Base-by-base conservation (phyloP, 148 eudicot genomes). In the Nepenthes mirabilis region DNA sequence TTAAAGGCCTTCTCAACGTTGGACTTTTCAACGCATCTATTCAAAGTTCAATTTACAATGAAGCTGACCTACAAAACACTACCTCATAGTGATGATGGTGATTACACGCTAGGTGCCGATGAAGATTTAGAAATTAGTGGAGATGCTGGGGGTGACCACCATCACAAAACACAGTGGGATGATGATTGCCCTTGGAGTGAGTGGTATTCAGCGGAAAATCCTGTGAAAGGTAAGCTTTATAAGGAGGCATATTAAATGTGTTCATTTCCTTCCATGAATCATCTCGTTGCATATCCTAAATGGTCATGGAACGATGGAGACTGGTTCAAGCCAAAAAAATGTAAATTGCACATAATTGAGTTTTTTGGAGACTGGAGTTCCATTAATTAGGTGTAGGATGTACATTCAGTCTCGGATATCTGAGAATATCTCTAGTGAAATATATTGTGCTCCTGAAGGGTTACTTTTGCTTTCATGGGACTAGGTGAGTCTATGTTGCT, bases 111-210 rank as follows among this genome's bases (percentile, higher is more conserved):
- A 54, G 79, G 69, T 67, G 52, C 62, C 56, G 85, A 80, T 55
- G 65, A 50, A 53, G 66, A 62, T 54, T 57, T 55, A 37, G 77
- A 76, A 55, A 75, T 80, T 50, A 71, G 72, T 61, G 79, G 56
- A 53, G 77, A 68, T 69, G 34, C 56, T 37, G 84, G 71, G 58
- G 61, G 65, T 57, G 83, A 78, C 35, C 70, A 55, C 54, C 78
- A 48, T 74, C 74, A 60, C 52, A 85, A 77, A 80, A 59, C 77
- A 53, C 97, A 84, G 50, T 91, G 97, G 97, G 97, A 91, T 72
- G 93, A 85, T 70, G 87, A 81, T 61, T 91, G 91, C 65, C 89
- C 97, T 66, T 91, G 97, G 97, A 91, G 97, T 75, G 91, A 87
- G 70, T 91, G 97, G 97, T 91, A 87, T 74, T 81, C 88, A 63